Evolutionary conservation across 2,329 filamentous ascomycete genomes (phyloP).

Genomic region (Berkeleyomyces basicola): DNA sequence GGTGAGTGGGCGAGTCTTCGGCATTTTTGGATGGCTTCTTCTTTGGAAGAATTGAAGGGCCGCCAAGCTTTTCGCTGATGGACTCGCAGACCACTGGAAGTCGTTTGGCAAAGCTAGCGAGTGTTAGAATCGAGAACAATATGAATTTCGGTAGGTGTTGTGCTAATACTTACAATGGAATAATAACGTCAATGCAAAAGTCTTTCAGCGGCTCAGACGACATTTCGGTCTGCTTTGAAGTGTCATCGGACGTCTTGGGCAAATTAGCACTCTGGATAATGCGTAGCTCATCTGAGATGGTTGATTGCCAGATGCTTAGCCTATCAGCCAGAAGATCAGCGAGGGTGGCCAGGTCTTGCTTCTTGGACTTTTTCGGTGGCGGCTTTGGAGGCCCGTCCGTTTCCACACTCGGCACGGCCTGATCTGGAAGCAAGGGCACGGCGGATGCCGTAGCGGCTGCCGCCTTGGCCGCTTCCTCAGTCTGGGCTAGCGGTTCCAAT

Average conservation of each 20-base stretch:
- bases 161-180: conserved; percentile 48
- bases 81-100: conserved; percentile 54
- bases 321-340: conserved; percentile 62
- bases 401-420: conserved; percentile 16
- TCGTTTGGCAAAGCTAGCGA: conserved; percentile 51
- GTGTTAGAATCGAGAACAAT: conserved; percentile 21
- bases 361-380: conserved; percentile 38
- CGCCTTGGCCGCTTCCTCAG: conserved; percentile 26
- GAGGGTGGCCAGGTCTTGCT: conserved; percentile 46
- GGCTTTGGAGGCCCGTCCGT: conserved; percentile 21
- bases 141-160: not conserved
- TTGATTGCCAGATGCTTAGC: conserved; percentile 71
- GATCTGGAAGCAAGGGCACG: not conserved
- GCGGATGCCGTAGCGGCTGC: not conserved
- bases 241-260: conserved; percentile 19
- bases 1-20: conserved; percentile 29
- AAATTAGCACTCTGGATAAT: conserved; percentile 33
- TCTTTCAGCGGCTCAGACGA: conserved; percentile 49
- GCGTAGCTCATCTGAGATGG: conserved; percentile 42
- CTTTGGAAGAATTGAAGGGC: conserved; percentile 38
- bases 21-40: not conserved
- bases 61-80: conserved; percentile 62
- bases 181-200: conserved; percentile 66
- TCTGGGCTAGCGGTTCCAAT: conserved; percentile 38
- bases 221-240: conserved; percentile 24